phyloP scores from a whole-genome alignment of 345 rosid species.

The Capsella bursapastoris region DNA sequence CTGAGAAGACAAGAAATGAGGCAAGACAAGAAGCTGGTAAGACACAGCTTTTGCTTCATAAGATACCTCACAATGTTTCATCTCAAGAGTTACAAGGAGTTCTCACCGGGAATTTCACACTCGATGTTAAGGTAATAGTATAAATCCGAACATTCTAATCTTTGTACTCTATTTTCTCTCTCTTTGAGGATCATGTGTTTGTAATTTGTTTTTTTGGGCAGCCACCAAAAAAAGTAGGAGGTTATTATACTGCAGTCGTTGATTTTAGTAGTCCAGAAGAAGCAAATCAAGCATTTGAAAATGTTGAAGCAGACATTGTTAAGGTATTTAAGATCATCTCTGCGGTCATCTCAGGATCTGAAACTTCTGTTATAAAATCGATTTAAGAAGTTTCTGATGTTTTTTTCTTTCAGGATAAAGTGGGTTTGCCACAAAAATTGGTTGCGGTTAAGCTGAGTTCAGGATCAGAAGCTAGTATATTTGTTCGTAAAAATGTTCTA shows the following conservation, averaged over 20 bases:
- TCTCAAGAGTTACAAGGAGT: slow-evolving; percentile 51
- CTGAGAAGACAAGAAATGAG: slow-evolving; percentile 35
- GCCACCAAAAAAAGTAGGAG: slow-evolving; percentile 59
- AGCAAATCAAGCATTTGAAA: slow-evolving; percentile 71
- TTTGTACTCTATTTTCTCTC: neutral
- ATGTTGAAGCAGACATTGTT: slow-evolving; percentile 48
- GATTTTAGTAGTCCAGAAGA: slow-evolving; percentile 59
- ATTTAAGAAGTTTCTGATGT: neutral
- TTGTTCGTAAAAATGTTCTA: slow-evolving; percentile 58
- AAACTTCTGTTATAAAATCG: neutral
- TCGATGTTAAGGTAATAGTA: slow-evolving; percentile 64
- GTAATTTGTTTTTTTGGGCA: slow-evolving; percentile 43
- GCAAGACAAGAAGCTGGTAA: slow-evolving; percentile 31
- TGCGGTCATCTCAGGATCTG: slow-evolving; percentile 22
- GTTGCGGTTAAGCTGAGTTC: slow-evolving; percentile 45
- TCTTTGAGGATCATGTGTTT: slow-evolving; percentile 18
- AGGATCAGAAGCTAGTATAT: slow-evolving; percentile 50
- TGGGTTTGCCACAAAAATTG: slow-evolving; percentile 67
- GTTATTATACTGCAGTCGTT: slow-evolving; percentile 55
- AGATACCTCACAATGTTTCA: slow-evolving; percentile 61
- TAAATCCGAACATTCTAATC: neutral
- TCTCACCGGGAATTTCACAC: slow-evolving; percentile 55
- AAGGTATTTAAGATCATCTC: slow-evolving; percentile 52
- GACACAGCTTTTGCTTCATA: slow-evolving; percentile 66
- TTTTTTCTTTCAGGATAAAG: slow-evolving; percentile 57